Conservation (phyloP, 331 rosid species). For the Saraca asoca region DNA sequence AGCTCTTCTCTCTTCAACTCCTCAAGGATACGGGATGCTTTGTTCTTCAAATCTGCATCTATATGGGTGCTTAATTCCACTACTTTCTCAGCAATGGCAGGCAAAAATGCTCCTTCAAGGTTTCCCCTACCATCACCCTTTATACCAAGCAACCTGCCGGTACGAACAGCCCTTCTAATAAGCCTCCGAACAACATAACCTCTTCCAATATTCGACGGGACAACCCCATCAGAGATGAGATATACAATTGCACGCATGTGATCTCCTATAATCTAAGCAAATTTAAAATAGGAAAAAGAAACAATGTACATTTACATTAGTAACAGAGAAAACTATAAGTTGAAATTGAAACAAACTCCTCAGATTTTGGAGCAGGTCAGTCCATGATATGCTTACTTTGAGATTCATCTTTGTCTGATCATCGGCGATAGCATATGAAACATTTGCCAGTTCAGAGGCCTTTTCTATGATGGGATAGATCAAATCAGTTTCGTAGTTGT, state of each 20-base stretch:
- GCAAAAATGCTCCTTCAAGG: conserved; percentile 83
- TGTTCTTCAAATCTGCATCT: conserved; percentile 63
- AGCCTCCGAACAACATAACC: conserved; percentile 93
- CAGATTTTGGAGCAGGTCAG: background rate
- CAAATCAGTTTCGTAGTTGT: conserved; percentile 91
- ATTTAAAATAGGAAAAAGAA: conserved; percentile 13
- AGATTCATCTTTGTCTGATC: conserved; percentile 66
- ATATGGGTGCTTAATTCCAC: conserved; percentile 72
- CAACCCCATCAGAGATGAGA: conserved; percentile 91
- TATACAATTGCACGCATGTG: conserved; percentile 95
- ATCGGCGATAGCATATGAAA: conserved; percentile 66
- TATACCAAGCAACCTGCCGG: conserved; percentile 92
- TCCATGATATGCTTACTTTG: conserved; percentile 48
- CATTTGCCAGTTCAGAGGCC: conserved; percentile 70
- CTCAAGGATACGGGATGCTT: conserved; percentile 64
- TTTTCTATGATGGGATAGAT: conserved; percentile 87
- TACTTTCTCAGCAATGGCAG: conserved; percentile 74
- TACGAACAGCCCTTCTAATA: conserved; percentile 92
- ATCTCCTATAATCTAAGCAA: conserved; percentile 81
- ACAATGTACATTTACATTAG: conserved; percentile 13
- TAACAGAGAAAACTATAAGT: conserved; percentile 18
- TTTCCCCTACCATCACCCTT: conserved; percentile 79
- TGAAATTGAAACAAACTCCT: conserved; percentile 29
- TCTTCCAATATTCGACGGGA: conserved; percentile 91
- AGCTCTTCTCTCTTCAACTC: conserved; percentile 96